Evolutionary conservation across 176 grass and related monocot genomes (phyloP).

Genomic region (Guadua angustifolia): DNA sequence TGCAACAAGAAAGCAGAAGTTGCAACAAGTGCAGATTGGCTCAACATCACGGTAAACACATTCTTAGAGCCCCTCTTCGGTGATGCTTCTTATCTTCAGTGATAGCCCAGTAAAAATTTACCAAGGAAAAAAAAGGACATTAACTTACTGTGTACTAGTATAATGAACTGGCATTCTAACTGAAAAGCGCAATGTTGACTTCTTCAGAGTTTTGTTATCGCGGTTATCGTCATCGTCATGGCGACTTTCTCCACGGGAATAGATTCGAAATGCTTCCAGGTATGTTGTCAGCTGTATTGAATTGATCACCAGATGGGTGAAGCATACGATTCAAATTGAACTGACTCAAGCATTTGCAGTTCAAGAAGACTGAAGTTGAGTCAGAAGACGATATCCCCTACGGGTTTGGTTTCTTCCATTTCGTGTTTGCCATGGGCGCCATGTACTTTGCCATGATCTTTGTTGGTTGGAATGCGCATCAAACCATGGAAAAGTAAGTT

Average conservation of each 20-base stretch:
- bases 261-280: slow-evolving; percentile 90
- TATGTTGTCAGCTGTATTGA: slow-evolving; percentile 2
- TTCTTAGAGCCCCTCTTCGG: not conserved
- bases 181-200: not conserved
- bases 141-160: not conserved
- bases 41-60: slow-evolving; percentile 73
- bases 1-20: slow-evolving; percentile 78
- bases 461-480: slow-evolving; percentile 78
- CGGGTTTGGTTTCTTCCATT: slow-evolving; percentile 94
- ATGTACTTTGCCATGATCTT: slow-evolving; percentile 99
- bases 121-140: not conserved
- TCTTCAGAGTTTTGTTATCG: slow-evolving; percentile 83
- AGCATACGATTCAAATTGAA: not conserved
- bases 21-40: slow-evolving; percentile 79
- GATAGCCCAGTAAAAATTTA: not conserved
- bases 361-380: slow-evolving; percentile 71
- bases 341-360: slow-evolving; percentile 49
- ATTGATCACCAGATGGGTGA: not conserved
- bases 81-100: not conserved
- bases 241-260: slow-evolving; percentile 94
- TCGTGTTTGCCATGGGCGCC: slow-evolving; percentile 95
- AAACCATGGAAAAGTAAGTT: slow-evolving; percentile 77
- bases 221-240: slow-evolving; percentile 81
- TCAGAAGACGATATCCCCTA: slow-evolving; percentile 78
- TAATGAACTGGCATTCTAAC: not conserved